Conservation (phyloP, 1,284 basidiomycete genomes). For the Pseudozyma hubeiensis region DNA sequence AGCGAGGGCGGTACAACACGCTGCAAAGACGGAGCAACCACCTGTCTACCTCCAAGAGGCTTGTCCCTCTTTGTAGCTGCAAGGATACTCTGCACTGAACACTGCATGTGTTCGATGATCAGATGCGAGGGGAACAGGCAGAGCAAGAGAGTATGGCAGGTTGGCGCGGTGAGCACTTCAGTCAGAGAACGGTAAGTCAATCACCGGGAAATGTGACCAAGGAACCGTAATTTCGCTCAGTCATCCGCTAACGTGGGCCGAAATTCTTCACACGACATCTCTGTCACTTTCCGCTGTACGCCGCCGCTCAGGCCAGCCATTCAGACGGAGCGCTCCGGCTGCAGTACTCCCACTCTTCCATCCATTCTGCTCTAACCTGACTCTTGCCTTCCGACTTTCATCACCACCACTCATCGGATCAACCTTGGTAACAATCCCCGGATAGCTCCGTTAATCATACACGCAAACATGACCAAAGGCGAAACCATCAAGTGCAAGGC, state of each 20-base stretch:
- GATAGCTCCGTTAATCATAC: neutral
- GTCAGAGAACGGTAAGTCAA: too few relatives aligned
- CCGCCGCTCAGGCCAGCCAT: conserved; percentile 9
- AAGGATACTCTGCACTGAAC: too few relatives aligned
- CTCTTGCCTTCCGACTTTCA: neutral
- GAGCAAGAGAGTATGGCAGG: too few relatives aligned
- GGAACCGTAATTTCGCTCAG: conserved; percentile 12
- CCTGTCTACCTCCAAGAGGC: too few relatives aligned
- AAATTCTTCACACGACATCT: conserved; percentile 32
- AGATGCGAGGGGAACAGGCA: too few relatives aligned
- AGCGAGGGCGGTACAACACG: neutral
- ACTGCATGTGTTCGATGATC: too few relatives aligned
- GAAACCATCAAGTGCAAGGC: conserved; percentile 72
- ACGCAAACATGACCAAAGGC: conserved; percentile 47
- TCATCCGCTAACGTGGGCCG: neutral
- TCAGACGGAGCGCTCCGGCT: too few relatives aligned
- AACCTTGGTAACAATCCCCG: neutral
- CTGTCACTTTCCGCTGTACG: neutral
- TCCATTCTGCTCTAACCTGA: neutral
- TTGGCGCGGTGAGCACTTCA: too few relatives aligned
- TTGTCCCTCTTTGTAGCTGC: too few relatives aligned
- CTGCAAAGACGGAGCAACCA: neutral
- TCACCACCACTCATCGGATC: neutral
- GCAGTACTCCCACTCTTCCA: too few relatives aligned
- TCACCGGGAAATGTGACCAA: neutral